Evolutionary conservation across 345 rosid genomes (phyloP), one percentile per base, ranked within the genome.

Genomic region (Populus simonii): DNA sequence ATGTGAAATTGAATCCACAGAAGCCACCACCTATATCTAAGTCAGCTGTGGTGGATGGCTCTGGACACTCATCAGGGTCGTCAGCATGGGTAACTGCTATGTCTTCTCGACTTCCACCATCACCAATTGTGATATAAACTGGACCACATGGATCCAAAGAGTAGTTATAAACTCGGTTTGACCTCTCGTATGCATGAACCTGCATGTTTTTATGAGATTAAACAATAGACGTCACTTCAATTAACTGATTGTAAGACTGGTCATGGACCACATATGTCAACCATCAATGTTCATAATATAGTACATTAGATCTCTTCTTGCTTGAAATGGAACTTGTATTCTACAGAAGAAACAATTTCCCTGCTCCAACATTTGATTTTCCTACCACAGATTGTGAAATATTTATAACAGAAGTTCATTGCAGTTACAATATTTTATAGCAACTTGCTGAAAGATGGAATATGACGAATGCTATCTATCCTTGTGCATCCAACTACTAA

Each of bases 171-270:
- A 92, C 92, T 71, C 96, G 86, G 85, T 95, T 95, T 62, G 97
- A 92, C 66, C 99, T 92, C 87, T 95, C 99, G 47, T 95, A 95
- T 12, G 94, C 97, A 87, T 94, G 89, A 76, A 94, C 94, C 98
- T 94, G 84, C 68, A 76, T 31, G 68, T 70, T 76, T 17, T 74
- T 66, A 39, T 10, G 31, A 29, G 13, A 78, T 29, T 1, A 76
- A 39, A 22, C 66, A 29, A 36, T 68, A 0, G 38, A 35, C 25
- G 1, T 53, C 22, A 23, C 53, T 68, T 36, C 35, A 25, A 47
- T 65, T 29, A 66, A 67, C 20, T 12, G 18, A 47, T 47, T 47
- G 51, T 15, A 47, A 47, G 51, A 15, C 18, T 12, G 51, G 51
- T 47, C 51, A 47, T 15, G 51, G 51, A 15, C 51, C 51, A 47